Conservation (phyloP, 805 yeast species). For the Danielia oregonensis region DNA sequence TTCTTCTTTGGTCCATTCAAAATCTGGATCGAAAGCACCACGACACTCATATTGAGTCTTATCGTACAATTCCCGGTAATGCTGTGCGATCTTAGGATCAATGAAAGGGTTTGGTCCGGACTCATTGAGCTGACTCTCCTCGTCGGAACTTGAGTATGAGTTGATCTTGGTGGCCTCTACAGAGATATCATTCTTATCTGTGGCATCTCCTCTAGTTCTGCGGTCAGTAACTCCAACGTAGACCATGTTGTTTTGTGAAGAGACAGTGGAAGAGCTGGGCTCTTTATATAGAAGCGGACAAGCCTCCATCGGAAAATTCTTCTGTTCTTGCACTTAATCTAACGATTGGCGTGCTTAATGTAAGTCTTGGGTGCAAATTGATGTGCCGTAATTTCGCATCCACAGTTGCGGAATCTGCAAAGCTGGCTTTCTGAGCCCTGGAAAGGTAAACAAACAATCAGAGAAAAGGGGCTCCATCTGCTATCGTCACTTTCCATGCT, state of each 20-base stretch:
- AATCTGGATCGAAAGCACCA: slow-evolving; percentile 52
- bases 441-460: too few relatives aligned
- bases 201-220: slow-evolving; percentile 1
- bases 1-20: slow-evolving; percentile 50
- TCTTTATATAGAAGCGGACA: too few relatives aligned
- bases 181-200: slow-evolving; percentile 1
- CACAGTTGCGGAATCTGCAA: too few relatives aligned
- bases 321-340: too few relatives aligned
- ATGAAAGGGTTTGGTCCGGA: slow-evolving; percentile 19
- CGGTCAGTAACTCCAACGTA: slow-evolving; percentile 2
- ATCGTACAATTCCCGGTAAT: slow-evolving; percentile 46
- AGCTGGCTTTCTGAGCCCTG: too few relatives aligned
- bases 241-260: slow-evolving; percentile 2
- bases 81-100: slow-evolving; percentile 45
- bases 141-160: slow-evolving; percentile 7
- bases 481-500: too few relatives aligned
- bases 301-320: too few relatives aligned
- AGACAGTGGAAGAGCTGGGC: too few relatives aligned
- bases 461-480: too few relatives aligned
- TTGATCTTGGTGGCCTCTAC: not conserved
- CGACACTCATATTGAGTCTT: slow-evolving; percentile 51
- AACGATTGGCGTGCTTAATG: too few relatives aligned
- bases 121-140: slow-evolving; percentile 6
- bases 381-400: too few relatives aligned
- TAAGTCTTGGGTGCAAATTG: too few relatives aligned